Evolutionary conservation across 139 green algal species (phyloP), one percentile per base, ranked within the genome.

Genomic region (Picocystis salinarum): DNA sequence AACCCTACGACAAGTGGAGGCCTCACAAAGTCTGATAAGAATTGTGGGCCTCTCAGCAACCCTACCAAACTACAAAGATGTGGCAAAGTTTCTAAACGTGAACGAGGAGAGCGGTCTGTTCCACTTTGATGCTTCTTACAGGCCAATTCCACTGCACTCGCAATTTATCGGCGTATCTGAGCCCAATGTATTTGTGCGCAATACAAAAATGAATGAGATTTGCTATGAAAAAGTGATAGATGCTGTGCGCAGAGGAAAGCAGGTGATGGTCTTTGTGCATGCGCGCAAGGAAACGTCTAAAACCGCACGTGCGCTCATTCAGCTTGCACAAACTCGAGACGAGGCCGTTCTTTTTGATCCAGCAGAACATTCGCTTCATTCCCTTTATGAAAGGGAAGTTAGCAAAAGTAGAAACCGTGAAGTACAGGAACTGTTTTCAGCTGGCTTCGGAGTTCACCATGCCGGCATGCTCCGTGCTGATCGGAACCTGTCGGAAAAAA

Each of bases 261-360:
- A 96, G 57, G 85, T 77, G 17, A 99, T 99, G 88, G 81, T 99
- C 48, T 99, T 98, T 60, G 88, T 98, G 33, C 87, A 98, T 66
- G 82, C 64, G 28, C 72, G 88, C 28, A 99, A 99, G 61, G 80
- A 92, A 58, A 93, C 82, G 0, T 78, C 76, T 31, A 95, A 94
- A 71, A 93, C 77, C 0, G 88, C 66, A 3, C 68, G 82, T 25
- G 48, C 55, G 10, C 60, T 96, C 33, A 65, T 70, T 1, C 59
- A 78, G 24, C 30, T 75, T 20, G 62, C 63, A 27, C 24, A 28
- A 31, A 7, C 42, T 31, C 42, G 25, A 50, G 12, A 42, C 62
- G 59, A 12, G 12, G 39, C 39, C 39, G 39, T 44, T 12, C 13
- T 20, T 13, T 20, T 66, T 34, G 26, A 34, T 45, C 27, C 19